Conservation (phyloP, 148 eudicot species). For the Polygonum maritimum region DNA sequence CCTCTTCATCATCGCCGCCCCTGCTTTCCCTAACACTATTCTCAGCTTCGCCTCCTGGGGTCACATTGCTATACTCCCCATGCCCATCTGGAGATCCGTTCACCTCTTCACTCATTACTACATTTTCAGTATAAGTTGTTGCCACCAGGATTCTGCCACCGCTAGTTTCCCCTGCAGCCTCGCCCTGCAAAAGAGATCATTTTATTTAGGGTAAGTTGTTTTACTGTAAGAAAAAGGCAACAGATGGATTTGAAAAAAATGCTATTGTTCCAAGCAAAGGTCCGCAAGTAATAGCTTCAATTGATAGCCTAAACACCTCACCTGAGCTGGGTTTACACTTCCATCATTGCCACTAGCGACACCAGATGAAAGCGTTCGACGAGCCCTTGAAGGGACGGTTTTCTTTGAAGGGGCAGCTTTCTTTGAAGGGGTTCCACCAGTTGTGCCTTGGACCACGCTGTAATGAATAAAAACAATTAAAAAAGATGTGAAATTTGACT, state of each 20-base stretch:
- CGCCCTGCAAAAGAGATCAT: slow-evolving; percentile 24
- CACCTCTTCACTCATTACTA: slow-evolving; percentile 56
- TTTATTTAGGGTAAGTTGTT: neutral
- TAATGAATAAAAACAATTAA: neutral
- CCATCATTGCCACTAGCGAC: slow-evolving; percentile 48
- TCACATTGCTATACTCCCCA: slow-evolving; percentile 21
- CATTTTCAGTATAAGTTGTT: slow-evolving; percentile 23
- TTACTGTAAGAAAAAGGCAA: no score
- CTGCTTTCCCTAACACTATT: slow-evolving; percentile 4
- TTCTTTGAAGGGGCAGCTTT: slow-evolving; percentile 25
- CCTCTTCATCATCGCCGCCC: slow-evolving; percentile 22
- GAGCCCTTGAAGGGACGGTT: slow-evolving; percentile 28
- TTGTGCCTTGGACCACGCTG: slow-evolving; percentile 6
- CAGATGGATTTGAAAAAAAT: no score
- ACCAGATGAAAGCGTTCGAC: slow-evolving; percentile 30
- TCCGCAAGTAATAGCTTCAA: neutral
- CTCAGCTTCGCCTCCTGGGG: slow-evolving; percentile 3
- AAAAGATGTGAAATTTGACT: neutral
- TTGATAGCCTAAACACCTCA: slow-evolving; percentile 16
- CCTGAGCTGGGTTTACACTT: slow-evolving; percentile 45
- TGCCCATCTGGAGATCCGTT: slow-evolving; percentile 42
- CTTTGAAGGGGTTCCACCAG: slow-evolving; percentile 31
- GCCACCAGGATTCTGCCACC: slow-evolving; percentile 24
- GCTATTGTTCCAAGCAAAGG: neutral
- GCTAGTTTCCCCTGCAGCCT: slow-evolving; percentile 30